Conservation (phyloP, 208 protist genomes). For the Wallacemonas sp. region DNA sequence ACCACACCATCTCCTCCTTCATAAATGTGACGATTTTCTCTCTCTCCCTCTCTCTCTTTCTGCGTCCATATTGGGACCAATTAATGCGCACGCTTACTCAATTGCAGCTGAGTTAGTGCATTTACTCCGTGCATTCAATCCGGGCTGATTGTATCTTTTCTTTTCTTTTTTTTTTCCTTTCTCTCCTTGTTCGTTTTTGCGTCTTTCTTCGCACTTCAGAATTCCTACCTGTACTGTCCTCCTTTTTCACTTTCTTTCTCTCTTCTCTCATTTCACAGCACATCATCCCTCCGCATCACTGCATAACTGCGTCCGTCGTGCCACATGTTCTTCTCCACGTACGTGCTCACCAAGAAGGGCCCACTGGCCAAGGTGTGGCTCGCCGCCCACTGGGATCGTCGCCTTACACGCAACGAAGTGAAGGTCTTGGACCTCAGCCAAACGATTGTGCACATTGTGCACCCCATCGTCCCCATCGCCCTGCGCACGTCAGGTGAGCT, state of each 20-base stretch:
- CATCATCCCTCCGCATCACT: too few species aligned
- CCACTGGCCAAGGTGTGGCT: constrained; percentile 97
- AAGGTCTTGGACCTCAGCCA: constrained; percentile 91
- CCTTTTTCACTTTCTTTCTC: not conserved
- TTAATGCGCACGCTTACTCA: too few species aligned
- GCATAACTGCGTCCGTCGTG: too few species aligned
- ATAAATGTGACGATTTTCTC: too few species aligned
- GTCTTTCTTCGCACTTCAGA: not conserved
- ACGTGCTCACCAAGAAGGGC: constrained; percentile 96
- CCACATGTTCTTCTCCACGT: constrained; percentile 97
- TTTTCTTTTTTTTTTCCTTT: not conserved
- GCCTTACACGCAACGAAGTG: constrained; percentile 93
- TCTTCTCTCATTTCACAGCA: too few species aligned
- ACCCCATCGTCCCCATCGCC: constrained; percentile 94
- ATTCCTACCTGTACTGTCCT: not conserved
- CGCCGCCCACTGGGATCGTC: constrained; percentile 96
- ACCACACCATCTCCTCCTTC: too few species aligned
- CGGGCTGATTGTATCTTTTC: not conserved
- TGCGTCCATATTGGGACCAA: too few species aligned
- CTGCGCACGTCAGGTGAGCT: constrained; percentile 96
- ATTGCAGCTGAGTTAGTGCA: too few species aligned
- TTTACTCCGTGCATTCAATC: too few species aligned
- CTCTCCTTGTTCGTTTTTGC: not conserved
- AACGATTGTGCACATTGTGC: constrained; percentile 92
- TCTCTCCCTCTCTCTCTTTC: too few species aligned